Evolutionary conservation across 768 basidiomycete genomes (phyloP).

Genomic region (Mycena indigotica): DNA sequence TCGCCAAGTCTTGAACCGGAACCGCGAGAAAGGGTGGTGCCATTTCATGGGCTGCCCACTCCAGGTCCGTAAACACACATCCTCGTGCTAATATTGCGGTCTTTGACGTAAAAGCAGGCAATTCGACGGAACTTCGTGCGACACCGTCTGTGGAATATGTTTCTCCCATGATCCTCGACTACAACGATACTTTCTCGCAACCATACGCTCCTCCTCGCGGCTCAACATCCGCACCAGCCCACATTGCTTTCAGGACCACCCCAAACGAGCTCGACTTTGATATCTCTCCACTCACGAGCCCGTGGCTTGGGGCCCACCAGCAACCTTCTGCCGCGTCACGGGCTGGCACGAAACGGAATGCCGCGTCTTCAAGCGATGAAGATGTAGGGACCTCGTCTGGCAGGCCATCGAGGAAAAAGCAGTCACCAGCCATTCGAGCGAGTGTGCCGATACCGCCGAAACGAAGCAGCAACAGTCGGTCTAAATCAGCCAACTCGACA

Average conservation of each 20-base stretch:
- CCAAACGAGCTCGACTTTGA: slow-evolving; percentile 63
- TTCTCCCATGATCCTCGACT: slow-evolving; percentile 62
- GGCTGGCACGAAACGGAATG: slow-evolving; percentile 47
- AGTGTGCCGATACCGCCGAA: slow-evolving; percentile 30
- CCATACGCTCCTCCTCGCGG: slow-evolving; percentile 36
- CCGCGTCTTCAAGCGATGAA: slow-evolving; percentile 58
- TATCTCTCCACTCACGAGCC: slow-evolving; percentile 79
- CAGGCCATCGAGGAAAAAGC: slow-evolving; percentile 54
- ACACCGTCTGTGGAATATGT: slow-evolving; percentile 54
- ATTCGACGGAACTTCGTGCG: slow-evolving; percentile 26
- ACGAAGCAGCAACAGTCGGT: slow-evolving; percentile 30
- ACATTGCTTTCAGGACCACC: slow-evolving; percentile 65
- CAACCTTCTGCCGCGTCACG: slow-evolving; percentile 28
- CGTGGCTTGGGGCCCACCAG: slow-evolving; percentile 71
- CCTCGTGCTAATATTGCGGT: slow-evolving; percentile 22
- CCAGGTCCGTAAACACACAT: slow-evolving; percentile 66
- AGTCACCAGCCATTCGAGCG: slow-evolving; percentile 51
- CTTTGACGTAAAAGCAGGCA: slow-evolving; percentile 17
- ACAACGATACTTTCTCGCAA: slow-evolving; percentile 31
- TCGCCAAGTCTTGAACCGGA: slow-evolving; percentile 43
- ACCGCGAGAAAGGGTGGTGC: slow-evolving; percentile 31
- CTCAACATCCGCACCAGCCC: slow-evolving; percentile 68
- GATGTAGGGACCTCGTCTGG: slow-evolving; percentile 36
- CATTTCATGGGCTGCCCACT: slow-evolving; percentile 63
- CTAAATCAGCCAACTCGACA: slow-evolving; percentile 62